Percentiles rank a stretch among this genome's conserved stretches.
Evolutionary conservation across 2,329 filamentous ascomycete species (phyloP).

Genomic region (Tolypocladium nubicola): DNA sequence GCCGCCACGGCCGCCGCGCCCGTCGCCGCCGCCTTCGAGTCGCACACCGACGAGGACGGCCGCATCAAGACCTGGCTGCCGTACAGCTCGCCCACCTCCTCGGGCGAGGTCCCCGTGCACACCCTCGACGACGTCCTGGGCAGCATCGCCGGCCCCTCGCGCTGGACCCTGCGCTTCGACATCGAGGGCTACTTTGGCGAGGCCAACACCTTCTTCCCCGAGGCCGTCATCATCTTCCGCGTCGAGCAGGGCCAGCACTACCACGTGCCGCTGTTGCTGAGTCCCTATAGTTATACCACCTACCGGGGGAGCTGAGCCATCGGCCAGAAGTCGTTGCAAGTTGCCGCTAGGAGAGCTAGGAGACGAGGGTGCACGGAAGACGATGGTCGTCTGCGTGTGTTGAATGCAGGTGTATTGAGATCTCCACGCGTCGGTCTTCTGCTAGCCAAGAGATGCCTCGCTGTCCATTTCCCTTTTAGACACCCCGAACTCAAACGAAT

Average conservation of each 20-base stretch:
- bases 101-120: constrained; percentile 47
- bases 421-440: not conserved
- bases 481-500: not conserved
- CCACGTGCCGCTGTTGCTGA: constrained; percentile 68
- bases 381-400: not conserved
- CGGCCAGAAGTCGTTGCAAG: not conserved
- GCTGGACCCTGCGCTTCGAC: constrained; percentile 64
- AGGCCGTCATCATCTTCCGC: constrained; percentile 43
- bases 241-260: constrained; percentile 54
- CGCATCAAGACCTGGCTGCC: constrained; percentile 61
- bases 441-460: not conserved
- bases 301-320: constrained; percentile 61
- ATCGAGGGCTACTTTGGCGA: constrained; percentile 61
- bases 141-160: constrained; percentile 32
- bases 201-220: constrained; percentile 50
- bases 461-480: not conserved
- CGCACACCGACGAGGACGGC: constrained; percentile 66
- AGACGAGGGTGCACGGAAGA: not conserved
- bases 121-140: constrained; percentile 46
- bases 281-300: constrained; percentile 72
- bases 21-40: constrained; percentile 41
- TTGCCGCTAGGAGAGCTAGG: too few relatives aligned
- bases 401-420: not conserved
- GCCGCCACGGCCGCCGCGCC: constrained; percentile 18
- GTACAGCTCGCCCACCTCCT: constrained; percentile 36